A percentile compares a stretch with the other conserved stretches of the same genome.
phyloP scores from a whole-genome alignment of 495 filamentous ascomycete species.

The Mytilinidion resinicola region DNA sequence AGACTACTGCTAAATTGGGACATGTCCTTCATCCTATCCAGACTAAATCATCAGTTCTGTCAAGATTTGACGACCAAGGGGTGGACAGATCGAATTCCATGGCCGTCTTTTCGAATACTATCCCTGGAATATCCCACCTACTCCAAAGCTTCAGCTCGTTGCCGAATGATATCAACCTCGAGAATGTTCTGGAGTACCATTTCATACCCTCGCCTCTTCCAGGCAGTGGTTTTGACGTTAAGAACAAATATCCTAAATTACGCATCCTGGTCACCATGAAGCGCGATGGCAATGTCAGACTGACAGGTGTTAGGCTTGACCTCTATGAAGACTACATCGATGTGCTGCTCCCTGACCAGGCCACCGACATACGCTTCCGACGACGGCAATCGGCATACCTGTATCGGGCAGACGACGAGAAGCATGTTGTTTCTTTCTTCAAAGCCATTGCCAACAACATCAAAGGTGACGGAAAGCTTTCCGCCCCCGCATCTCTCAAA shows the following conservation, averaged over 20 bases:
- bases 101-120: neutral
- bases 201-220: neutral
- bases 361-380: slow-evolving; percentile 12
- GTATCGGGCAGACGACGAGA: neutral
- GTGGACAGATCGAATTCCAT: neutral
- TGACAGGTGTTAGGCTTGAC: neutral
- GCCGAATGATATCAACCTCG: neutral
- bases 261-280: neutral
- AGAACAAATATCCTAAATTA: slow-evolving; percentile 2
- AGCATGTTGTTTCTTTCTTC: neutral
- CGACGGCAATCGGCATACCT: neutral
- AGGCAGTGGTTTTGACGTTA: neutral
- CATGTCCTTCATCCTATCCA: slow-evolving; percentile 1
- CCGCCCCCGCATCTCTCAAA: neutral
- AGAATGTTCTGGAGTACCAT: slow-evolving; percentile 7
- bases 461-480: neutral
- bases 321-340: slow-evolving; percentile 5
- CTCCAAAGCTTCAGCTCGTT: neutral
- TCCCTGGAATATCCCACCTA: neutral
- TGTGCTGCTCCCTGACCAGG: slow-evolving; percentile 9
- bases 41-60: neutral
- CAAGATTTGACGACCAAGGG: neutral
- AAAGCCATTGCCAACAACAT: neutral
- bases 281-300: neutral
- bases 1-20: neutral